A percentile compares a stretch with the other conserved stretches of the same genome.
These are phyloP conservation scores for Erysimum cheiri DNA, from an alignment of 441 rosid species.

Conservation along the genomic window DNA sequence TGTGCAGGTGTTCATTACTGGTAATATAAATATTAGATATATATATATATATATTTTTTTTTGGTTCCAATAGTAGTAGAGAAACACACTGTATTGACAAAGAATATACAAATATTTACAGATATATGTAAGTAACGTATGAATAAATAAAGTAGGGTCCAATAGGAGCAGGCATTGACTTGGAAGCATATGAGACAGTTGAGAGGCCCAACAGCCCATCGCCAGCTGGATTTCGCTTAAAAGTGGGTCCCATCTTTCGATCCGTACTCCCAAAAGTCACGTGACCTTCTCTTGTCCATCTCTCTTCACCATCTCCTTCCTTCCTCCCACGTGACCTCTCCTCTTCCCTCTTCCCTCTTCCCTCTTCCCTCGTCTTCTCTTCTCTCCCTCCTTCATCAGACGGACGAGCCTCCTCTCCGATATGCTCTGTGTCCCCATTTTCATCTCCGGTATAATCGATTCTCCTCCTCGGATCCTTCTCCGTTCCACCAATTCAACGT, in stretches of 20 bases:
- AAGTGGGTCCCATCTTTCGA: conserved; percentile 28
- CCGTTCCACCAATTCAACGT: background rate
- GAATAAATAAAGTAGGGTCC: conserved; percentile 42
- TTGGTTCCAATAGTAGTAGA: too few species aligned
- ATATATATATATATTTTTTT: too few species aligned
- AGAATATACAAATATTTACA: too few species aligned
- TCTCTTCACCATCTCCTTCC: conserved; percentile 38
- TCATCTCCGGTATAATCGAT: conserved; percentile 36
- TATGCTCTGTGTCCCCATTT: conserved; percentile 39
- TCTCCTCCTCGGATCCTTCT: conserved; percentile 28
- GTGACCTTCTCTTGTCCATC: conserved; percentile 38
- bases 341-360: conserved; percentile 32
- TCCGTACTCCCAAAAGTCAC: conserved; percentile 58
- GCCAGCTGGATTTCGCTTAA: conserved; percentile 70
- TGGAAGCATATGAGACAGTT: conserved; percentile 41
- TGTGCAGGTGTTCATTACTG: too few species aligned
- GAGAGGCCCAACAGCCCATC: conserved; percentile 47
- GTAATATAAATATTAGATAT: too few species aligned
- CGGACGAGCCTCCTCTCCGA: conserved; percentile 20
- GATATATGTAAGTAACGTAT: conserved; percentile 14
- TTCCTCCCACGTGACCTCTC: conserved; percentile 42
- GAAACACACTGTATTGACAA: too few species aligned
- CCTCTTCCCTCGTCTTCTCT: conserved; percentile 13
- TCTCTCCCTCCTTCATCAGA: conserved; percentile 20
- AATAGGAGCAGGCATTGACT: conserved; percentile 37